Evolutionary conservation across 306 rosid species (phyloP).

Genomic region (Glycine latifolia): DNA sequence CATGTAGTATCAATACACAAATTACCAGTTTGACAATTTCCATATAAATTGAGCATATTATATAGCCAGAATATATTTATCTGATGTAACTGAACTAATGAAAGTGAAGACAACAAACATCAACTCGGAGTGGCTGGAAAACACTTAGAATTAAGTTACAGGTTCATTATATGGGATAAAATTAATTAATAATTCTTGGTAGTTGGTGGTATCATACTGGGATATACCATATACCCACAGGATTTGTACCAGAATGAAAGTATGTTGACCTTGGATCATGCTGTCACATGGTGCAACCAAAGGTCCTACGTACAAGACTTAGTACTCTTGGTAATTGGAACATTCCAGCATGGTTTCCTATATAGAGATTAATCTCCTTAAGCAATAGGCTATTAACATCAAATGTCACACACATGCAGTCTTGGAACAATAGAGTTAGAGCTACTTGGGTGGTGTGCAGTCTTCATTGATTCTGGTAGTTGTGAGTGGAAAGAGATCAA

Average conservation of each 20-base stretch:
- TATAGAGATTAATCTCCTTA: constrained; percentile 3
- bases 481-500: constrained; percentile 84
- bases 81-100: not conserved
- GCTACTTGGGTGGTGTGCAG: constrained; percentile 43
- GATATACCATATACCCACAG: constrained; percentile 22
- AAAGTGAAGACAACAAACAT: constrained; percentile 2
- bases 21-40: constrained; percentile 36
- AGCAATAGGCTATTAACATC: constrained; percentile 21
- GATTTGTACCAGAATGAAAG: constrained; percentile 37
- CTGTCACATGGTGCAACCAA: constrained; percentile 44
- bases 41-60: constrained; percentile 29
- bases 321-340: constrained; percentile 18
- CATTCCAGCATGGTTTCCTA: constrained; percentile 34
- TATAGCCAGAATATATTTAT: too few species aligned
- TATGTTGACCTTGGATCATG: constrained; percentile 31
- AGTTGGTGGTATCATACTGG: not conserved
- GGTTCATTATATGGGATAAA: constrained; percentile 6
- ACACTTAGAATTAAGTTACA: not conserved
- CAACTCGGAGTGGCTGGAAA: too few species aligned
- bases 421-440: not conserved
- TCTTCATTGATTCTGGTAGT: constrained; percentile 67
- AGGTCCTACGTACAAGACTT: constrained; percentile 47
- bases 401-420: constrained; percentile 36
- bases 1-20: constrained; percentile 42
- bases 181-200: constrained; percentile 37